Percentiles rank a stretch among this genome's conserved stretches.
phyloP scores from a whole-genome alignment of 2,329 filamentous ascomycete species.

The Mollisiaceae sp. region DNA sequence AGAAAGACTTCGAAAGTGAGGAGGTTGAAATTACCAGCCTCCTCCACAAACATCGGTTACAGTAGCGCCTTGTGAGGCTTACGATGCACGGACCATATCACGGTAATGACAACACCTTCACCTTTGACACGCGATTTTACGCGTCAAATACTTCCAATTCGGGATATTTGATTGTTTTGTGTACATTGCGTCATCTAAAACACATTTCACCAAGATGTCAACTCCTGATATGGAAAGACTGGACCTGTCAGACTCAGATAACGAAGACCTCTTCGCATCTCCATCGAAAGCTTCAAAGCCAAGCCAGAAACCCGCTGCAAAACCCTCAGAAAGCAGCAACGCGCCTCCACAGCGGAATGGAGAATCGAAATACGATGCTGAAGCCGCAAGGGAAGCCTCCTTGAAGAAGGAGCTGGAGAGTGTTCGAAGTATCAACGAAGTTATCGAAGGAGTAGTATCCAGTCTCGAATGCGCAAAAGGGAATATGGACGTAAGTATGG shows the following conservation, averaged over 20 bases:
- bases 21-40: constrained; percentile 30
- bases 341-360: constrained; percentile 42
- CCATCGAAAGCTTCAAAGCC: constrained; percentile 49
- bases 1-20: constrained; percentile 11
- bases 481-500: constrained; percentile 72
- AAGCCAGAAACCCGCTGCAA: constrained; percentile 27
- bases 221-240: constrained; percentile 57
- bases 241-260: constrained; percentile 58
- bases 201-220: constrained; percentile 35
- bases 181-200: constrained; percentile 7
- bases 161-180: constrained; percentile 10
- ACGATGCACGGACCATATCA: constrained; percentile 3
- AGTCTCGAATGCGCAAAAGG: constrained; percentile 73
- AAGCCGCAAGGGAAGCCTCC: constrained; percentile 73
- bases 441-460: constrained; percentile 78
- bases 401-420: constrained; percentile 81
- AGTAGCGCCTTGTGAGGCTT: neutral
- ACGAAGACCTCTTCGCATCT: constrained; percentile 63
- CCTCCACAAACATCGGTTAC: constrained; percentile 6
- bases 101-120: constrained; percentile 1
- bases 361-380: constrained; percentile 62
- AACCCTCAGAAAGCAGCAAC: constrained; percentile 37
- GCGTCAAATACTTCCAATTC: constrained; percentile 29
- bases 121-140: constrained; percentile 27
- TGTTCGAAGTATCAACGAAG: constrained; percentile 83